These are phyloP conservation scores for Gloeophyllum trabeum DNA, from an alignment of 768 basidiomycete genomes.

Conservation along the genomic window DNA sequence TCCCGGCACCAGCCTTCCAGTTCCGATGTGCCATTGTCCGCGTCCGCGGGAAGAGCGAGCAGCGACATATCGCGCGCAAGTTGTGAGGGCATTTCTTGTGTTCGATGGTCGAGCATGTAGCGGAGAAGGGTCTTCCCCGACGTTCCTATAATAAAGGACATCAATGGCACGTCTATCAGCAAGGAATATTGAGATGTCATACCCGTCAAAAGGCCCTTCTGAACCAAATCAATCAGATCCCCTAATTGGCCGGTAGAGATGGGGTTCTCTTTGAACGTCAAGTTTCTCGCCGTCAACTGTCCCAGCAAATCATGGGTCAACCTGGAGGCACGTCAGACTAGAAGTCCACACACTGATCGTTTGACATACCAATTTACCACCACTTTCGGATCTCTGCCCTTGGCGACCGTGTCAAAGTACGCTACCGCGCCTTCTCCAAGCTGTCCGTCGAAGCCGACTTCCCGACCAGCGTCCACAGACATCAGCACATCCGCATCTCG, in stretches of 20 bases:
- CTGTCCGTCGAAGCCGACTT: conserved; percentile 53
- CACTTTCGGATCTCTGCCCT: conserved; percentile 48
- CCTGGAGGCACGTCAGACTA: conserved; percentile 36
- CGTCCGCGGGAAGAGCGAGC: conserved; percentile 22
- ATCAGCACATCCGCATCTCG: conserved; percentile 72
- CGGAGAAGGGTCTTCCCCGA: conserved; percentile 72
- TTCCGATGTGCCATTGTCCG: conserved; percentile 19
- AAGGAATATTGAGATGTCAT: conserved; percentile 4
- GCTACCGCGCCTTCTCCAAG: conserved; percentile 41
- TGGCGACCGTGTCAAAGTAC: conserved; percentile 71
- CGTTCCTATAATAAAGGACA: conserved; percentile 38
- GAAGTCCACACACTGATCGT: too few relatives aligned
- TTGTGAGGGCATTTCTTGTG: conserved; percentile 23
- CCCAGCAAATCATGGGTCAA: conserved; percentile 83
- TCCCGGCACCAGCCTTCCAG: conserved; percentile 44
- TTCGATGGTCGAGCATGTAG: conserved; percentile 42
- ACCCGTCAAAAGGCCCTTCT: conserved; percentile 61
- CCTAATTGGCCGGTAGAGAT: conserved; percentile 58
- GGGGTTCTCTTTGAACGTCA: conserved; percentile 46
- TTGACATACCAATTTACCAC: conserved; percentile 80
- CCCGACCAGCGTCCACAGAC: conserved; percentile 52
- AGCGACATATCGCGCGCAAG: conserved; percentile 42
- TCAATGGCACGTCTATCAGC: conserved; percentile 3
- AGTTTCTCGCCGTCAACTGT: conserved; percentile 49
- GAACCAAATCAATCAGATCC: conserved; percentile 68